Evolutionary conservation across 805 yeast genomes (phyloP).

Genomic region (Debaryomyces prosopidis): DNA sequence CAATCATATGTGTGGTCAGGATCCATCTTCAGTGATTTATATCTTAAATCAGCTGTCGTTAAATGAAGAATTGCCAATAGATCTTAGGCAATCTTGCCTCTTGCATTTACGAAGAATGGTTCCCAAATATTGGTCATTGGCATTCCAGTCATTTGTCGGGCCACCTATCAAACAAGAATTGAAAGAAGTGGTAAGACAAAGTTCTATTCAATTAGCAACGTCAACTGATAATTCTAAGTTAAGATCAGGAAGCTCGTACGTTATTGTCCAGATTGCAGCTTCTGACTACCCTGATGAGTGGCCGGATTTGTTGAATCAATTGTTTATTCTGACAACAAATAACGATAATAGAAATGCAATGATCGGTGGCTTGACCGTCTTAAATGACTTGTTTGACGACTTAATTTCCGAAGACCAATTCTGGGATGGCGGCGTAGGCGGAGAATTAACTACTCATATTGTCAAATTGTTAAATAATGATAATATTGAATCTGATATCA

Average conservation of each 20-base stretch:
- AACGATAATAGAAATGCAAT: constrained; percentile 30
- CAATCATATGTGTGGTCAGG: constrained; percentile 35
- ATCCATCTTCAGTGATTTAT: constrained; percentile 51
- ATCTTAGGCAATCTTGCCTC: constrained; percentile 61
- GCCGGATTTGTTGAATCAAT: constrained; percentile 63
- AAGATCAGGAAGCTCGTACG: constrained; percentile 66
- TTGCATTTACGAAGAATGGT: constrained; percentile 68
- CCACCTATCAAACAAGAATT: constrained; percentile 56
- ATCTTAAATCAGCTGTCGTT: constrained; percentile 45
- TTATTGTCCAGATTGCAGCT: constrained; percentile 80
- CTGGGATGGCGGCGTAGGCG: constrained; percentile 71
- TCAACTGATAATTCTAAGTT: constrained; percentile 54
- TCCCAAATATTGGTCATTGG: constrained; percentile 80
- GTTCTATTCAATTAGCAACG: constrained; percentile 50
- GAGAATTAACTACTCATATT: constrained; percentile 52
- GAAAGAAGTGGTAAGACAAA: constrained; percentile 52
- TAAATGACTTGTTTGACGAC: constrained; percentile 83
- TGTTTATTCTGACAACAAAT: constrained; percentile 45
- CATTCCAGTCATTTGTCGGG: constrained; percentile 72
- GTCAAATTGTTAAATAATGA: constrained; percentile 36
- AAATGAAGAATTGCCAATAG: constrained; percentile 23
- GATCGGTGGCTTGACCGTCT: constrained; percentile 57
- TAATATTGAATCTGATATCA: constrained; percentile 35
- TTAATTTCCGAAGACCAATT: constrained; percentile 84
- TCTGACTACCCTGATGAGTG: constrained; percentile 96